Percentiles rank a stretch among this genome's conserved stretches.
Conservation (phyloP, 495 filamentous ascomycete species). For the Glonium stellatum region DNA sequence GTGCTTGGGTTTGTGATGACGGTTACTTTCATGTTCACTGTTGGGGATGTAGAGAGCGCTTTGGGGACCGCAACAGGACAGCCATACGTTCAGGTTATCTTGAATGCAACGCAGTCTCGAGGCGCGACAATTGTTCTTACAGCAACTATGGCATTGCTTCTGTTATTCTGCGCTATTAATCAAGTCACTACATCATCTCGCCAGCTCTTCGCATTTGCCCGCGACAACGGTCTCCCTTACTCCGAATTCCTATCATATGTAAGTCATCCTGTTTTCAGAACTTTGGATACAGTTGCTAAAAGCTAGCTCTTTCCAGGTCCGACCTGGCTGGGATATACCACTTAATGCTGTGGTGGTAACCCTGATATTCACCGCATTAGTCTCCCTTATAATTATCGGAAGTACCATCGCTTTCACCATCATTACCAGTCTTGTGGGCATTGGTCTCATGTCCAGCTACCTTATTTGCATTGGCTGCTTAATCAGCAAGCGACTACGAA, state of each 20-base stretch:
- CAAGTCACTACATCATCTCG: constrained; percentile 7
- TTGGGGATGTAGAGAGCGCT: constrained; percentile 1
- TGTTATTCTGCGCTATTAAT: neutral
- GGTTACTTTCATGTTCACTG: constrained; percentile 16
- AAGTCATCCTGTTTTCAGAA: neutral
- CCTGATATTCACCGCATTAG: constrained; percentile 43
- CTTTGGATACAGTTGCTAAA: neutral
- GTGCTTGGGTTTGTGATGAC: constrained; percentile 20
- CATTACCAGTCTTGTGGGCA: constrained; percentile 38
- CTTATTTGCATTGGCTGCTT: constrained; percentile 14
- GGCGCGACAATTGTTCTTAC: constrained; percentile 5
- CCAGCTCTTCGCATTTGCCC: constrained; percentile 12
- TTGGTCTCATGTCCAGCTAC: constrained; percentile 19
- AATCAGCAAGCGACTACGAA: constrained; percentile 4
- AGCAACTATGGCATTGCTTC: constrained; percentile 3
- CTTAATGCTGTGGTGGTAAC: constrained; percentile 23
- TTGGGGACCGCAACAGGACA: constrained; percentile 1
- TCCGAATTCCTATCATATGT: constrained; percentile 5
- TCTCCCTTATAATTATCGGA: constrained; percentile 55
- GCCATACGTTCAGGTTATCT: constrained; percentile 11
- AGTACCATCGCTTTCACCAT: constrained; percentile 49
- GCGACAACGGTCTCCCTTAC: constrained; percentile 17
- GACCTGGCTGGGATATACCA: constrained; percentile 42
- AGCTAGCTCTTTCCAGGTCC: constrained; percentile 14
- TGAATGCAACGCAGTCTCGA: constrained; percentile 5